Evolutionary conservation across 2,329 filamentous ascomycete genomes (phyloP).

Genomic region (Neonectria punicea): DNA sequence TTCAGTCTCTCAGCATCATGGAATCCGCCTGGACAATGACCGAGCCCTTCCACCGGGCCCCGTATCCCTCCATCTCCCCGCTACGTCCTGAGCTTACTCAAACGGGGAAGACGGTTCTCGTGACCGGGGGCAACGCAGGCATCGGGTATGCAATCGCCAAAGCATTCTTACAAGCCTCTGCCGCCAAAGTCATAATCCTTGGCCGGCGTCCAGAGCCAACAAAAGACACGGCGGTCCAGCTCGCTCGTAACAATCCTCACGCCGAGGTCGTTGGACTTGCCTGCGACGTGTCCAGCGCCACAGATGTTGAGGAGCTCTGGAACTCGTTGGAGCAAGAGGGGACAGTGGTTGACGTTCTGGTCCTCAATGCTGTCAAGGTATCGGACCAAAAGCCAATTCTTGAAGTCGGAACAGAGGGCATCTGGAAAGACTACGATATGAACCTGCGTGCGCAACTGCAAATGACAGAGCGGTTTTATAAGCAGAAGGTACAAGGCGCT

Average conservation of each 20-base stretch:
- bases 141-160: neutral
- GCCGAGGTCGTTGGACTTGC: neutral
- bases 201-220: neutral
- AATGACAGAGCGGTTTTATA: neutral
- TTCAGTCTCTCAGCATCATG: neutral
- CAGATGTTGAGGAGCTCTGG: neutral
- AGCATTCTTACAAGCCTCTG: neutral
- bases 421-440: constrained; percentile 6
- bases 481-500: neutral
- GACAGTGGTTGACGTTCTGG: neutral
- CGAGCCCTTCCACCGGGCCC: neutral
- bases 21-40: neutral
- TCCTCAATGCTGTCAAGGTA: constrained; percentile 5
- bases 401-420: neutral
- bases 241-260: neutral
- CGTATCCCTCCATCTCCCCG: neutral
- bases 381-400: constrained; percentile 1
- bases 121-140: neutral
- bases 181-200: neutral
- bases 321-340: neutral
- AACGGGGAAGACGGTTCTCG: neutral
- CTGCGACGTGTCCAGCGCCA: neutral
- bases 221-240: neutral
- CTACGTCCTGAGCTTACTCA: neutral
- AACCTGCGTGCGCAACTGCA: constrained; percentile 2